A percentile compares a stretch with the other conserved stretches of the same genome.
These are phyloP conservation scores for Funneliformis mosseae DNA, from an alignment of 192 early-diverging fungal genomes.

Conservation along the genomic window DNA sequence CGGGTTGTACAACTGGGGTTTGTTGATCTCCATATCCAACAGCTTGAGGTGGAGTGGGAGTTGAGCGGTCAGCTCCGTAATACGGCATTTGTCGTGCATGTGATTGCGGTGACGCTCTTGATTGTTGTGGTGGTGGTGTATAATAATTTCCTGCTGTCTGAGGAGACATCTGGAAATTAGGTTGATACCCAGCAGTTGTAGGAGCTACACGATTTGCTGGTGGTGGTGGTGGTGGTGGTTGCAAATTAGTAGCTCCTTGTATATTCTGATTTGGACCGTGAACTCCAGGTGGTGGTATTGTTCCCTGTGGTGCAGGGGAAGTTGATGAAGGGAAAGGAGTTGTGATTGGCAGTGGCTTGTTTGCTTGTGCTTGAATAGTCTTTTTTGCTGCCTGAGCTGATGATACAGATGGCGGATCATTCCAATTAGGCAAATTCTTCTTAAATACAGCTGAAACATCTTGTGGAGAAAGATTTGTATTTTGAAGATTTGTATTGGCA, in stretches of 20 bases:
- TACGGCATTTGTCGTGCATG: conserved; percentile 42
- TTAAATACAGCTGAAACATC: conserved; percentile 45
- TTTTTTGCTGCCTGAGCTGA: conserved; percentile 38
- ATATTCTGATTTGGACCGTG: conserved; percentile 23
- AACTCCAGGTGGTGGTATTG: conserved; percentile 34
- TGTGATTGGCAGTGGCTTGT: conserved; percentile 32
- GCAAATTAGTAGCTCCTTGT: conserved; percentile 34
- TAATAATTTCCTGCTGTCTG: not conserved
- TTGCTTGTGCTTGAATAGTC: conserved; percentile 32
- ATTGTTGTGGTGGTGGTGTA: conserved; percentile 32
- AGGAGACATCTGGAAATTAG: conserved; percentile 4
- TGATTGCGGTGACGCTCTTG: conserved; percentile 27
- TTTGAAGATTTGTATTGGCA: conserved; percentile 37
- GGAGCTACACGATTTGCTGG: not conserved
- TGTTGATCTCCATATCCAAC: conserved; percentile 26
- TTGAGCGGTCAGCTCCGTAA: conserved; percentile 42
- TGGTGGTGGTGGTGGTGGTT: conserved; percentile 38
- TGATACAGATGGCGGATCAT: conserved; percentile 56
- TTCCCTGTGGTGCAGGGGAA: conserved; percentile 33
- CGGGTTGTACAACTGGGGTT: conserved; percentile 37
- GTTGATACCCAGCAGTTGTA: not conserved
- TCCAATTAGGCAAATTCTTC: conserved; percentile 55
- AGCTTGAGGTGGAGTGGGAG: conserved; percentile 38
- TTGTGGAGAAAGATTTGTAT: conserved; percentile 37
- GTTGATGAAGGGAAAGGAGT: conserved; percentile 50